Base-by-base conservation (phyloP, 208 protist species). In the Angomonas desouzai region DNA sequence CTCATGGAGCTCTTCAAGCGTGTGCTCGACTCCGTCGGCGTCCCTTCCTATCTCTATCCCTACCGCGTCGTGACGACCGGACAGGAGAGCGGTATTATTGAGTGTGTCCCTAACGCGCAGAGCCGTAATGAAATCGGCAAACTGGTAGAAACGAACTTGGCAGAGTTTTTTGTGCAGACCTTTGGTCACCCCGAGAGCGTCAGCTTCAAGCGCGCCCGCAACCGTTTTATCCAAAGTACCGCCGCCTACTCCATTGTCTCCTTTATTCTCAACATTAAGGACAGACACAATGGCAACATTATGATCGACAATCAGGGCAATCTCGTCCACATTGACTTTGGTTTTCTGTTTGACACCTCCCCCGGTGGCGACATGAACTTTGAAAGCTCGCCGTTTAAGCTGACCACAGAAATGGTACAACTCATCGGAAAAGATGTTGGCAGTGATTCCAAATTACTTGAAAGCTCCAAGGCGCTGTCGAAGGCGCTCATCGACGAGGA, bases 261-360 rank as follows among this genome's bases (percentile, higher is more conserved):
- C 29, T 98, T 97, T 74, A 81, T 98, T 33, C 79, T 98, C 20
- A 94, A 97, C 72, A 87, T 98, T 66, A 98, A 98, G 70, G 95
- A 98, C 67, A 78, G 95, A 23, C 94, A 98, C 67, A 98, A 98
- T 67, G 94, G 94, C 34, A 98, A 98, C 80, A 97, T 98, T 68
- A 84, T 98, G 73, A 74, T 98, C 23, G 81, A 97, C 74, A 48
- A 64, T 48, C 69, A 93, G 7, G 97, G 97, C 43, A 81, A 93
- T 62, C 66, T 98, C n/a, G 77, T 98, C 32, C 97, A 99, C 79
- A 99, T 99, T 75, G 97, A 99, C 83, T 99, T 98, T 77, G 97
- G 97, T 38, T 99, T 98, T 74, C 87, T 99, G 30, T 94, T 99
- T 48, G 91, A 93, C 58, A 92, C 85, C 69, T 96, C 93, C 2